Evolutionary conservation across 78 protist genomes (phyloP).

Genomic region (Dictyostelium brefeldianum): DNA sequence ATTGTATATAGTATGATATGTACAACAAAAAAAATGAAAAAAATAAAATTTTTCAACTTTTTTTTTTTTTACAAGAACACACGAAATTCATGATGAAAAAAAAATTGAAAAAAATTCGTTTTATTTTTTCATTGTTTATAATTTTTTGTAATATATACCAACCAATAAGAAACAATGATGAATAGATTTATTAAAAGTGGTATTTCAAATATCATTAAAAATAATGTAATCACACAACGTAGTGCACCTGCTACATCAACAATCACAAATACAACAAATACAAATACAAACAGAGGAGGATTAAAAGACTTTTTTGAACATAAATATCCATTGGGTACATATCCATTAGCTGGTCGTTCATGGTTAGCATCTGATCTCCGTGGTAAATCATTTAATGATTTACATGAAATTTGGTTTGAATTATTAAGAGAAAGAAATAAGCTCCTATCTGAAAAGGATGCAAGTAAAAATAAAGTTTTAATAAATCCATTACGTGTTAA

Average conservation of each 20-base stretch:
- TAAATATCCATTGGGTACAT: constrained; percentile 41
- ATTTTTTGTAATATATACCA: neutral
- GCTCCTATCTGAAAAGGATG: constrained; percentile 56
- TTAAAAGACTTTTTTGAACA: constrained; percentile 73
- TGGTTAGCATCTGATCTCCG: constrained; percentile 87
- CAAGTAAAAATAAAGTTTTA: neutral
- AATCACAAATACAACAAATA: neutral
- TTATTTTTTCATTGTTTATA: neutral
- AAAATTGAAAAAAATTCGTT: constrained; percentile 8
- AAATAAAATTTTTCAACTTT: neutral
- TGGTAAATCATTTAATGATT: constrained; percentile 80
- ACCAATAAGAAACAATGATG: neutral
- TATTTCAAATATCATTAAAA: constrained; percentile 7
- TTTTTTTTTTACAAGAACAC: neutral
- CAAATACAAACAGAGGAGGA: neutral
- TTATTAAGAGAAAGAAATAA: constrained; percentile 84
- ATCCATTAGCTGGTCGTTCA: constrained; percentile 69
- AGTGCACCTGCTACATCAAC: neutral
- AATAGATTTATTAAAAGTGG: neutral
- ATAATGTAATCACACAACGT: neutral
- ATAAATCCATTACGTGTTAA: constrained; percentile 48
- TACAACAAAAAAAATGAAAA: neutral
- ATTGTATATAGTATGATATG: neutral
- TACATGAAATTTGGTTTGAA: constrained; percentile 89
- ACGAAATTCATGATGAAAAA: neutral